These are phyloP conservation scores for Penicillium olsonii DNA, from an alignment of 2,329 filamentous ascomycete genomes.

Conservation along the genomic window DNA sequence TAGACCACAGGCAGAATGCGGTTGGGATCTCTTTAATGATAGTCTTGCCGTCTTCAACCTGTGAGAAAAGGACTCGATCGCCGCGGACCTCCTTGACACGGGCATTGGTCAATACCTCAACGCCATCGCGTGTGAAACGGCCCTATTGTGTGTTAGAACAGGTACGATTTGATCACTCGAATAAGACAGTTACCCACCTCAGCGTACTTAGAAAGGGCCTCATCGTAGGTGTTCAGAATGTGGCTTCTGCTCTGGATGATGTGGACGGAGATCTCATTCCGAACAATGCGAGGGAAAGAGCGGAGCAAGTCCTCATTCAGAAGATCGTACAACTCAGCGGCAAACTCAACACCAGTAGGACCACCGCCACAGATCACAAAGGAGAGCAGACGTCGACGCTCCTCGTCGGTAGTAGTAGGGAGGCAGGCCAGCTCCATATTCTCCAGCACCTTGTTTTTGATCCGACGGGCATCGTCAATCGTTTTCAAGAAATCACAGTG, in stretches of 20 bases:
- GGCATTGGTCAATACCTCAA: conserved; percentile 89
- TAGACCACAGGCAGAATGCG: conserved; percentile 97
- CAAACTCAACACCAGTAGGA: conserved; percentile 96
- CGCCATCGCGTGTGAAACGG: conserved; percentile 84
- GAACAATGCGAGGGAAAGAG: conserved; percentile 83
- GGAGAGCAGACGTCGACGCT: conserved; percentile 81
- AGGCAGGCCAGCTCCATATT: conserved; percentile 90
- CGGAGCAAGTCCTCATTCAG: conserved; percentile 88
- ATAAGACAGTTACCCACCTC: conserved; percentile 55
- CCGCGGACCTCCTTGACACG: conserved; percentile 83
- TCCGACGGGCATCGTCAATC: conserved; percentile 85
- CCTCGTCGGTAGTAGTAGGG: conserved; percentile 87
- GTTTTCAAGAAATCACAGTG: conserved; percentile 95
- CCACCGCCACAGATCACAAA: conserved; percentile 97
- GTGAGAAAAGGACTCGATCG: conserved; percentile 86
- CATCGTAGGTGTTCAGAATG: conserved; percentile 97
- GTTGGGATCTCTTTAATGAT: conserved; percentile 92
- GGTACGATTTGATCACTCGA: too few relatives aligned
- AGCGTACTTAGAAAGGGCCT: conserved; percentile 87
- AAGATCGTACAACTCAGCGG: conserved; percentile 92
- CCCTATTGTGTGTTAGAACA: conserved; percentile 44
- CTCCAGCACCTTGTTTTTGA: conserved; percentile 82
- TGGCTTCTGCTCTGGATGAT: conserved; percentile 92
- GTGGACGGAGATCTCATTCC: conserved; percentile 97
- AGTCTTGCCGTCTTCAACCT: conserved; percentile 73